Conservation (phyloP, 164 flowering plant species). For the Dillenia turbinata region DNA sequence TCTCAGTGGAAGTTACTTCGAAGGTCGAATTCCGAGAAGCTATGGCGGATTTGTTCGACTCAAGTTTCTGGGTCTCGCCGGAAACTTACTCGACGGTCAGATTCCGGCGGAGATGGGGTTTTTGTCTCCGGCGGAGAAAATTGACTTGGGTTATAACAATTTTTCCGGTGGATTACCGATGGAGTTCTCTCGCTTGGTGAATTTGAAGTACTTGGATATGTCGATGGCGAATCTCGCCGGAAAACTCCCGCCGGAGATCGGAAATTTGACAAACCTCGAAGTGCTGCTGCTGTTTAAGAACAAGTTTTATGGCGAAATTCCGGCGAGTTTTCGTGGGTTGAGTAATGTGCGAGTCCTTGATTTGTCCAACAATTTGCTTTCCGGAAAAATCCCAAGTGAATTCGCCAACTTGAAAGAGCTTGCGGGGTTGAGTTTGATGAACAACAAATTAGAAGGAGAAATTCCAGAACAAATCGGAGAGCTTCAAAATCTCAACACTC, state of each 20-base stretch:
- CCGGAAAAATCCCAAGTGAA: constrained; percentile 54
- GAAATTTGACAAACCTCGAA: constrained; percentile 49
- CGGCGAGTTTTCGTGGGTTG: constrained; percentile 36
- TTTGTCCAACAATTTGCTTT: constrained; percentile 63
- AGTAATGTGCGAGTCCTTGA: constrained; percentile 43
- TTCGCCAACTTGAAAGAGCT: constrained; percentile 42
- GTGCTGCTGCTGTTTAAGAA: constrained; percentile 62
- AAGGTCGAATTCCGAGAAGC: constrained; percentile 52
- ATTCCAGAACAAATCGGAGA: constrained; percentile 66
- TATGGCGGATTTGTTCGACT: constrained; percentile 50
- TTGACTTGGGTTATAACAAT: constrained; percentile 85
- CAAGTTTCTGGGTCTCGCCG: constrained; percentile 54
- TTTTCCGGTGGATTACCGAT: constrained; percentile 44
- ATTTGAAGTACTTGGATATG: constrained; percentile 63
- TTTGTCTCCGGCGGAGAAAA: constrained; percentile 37
- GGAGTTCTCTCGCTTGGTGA: constrained; percentile 31
- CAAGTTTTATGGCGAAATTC: constrained; percentile 57
- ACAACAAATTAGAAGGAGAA: constrained; percentile 54
- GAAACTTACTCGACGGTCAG: constrained; percentile 53
- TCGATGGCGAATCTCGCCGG: constrained; percentile 57
- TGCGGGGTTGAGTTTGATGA: constrained; percentile 38
- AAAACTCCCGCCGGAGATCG: constrained; percentile 36
- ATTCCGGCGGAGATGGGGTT: constrained; percentile 58
- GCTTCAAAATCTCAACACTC: constrained; percentile 51
- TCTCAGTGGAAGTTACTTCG: constrained; percentile 91